Evolutionary conservation across 176 grass and related monocot species (phyloP).

Genomic region (Chloris gayana): DNA sequence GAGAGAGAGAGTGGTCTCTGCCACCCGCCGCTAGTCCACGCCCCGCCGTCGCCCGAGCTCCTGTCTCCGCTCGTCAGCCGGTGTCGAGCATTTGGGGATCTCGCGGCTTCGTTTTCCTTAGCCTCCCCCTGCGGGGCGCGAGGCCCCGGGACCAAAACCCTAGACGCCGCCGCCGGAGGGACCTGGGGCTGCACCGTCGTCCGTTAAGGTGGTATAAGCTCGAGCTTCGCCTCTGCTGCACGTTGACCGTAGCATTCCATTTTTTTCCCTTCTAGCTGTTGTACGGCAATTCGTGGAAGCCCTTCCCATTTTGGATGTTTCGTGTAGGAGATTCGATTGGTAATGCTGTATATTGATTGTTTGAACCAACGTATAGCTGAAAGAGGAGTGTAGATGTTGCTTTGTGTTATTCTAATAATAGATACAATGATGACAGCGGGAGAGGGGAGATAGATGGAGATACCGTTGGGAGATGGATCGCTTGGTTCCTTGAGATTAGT

Average conservation of each 20-base stretch:
- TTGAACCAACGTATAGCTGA: background rate
- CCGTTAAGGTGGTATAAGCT: conserved; percentile 10
- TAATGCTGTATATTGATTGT: background rate
- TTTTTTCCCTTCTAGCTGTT: background rate
- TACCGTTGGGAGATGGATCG: background rate
- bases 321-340: background rate
- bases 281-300: background rate
- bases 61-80: background rate
- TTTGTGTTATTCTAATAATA: background rate
- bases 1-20: background rate
- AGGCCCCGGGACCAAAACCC: background rate
- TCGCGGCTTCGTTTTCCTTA: background rate
- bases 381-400: background rate
- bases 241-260: background rate
- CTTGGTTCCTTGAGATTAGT: background rate
- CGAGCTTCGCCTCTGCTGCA: background rate
- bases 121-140: background rate
- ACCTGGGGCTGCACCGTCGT: background rate
- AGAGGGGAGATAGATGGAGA: background rate
- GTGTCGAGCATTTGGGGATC: conserved; percentile 53
- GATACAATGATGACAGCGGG: background rate
- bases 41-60: background rate
- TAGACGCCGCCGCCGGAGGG: background rate
- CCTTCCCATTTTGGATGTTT: background rate
- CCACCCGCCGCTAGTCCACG: background rate